Percentiles rank a stretch among this genome's conserved stretches.
These are phyloP conservation scores for Ganoderma meredithae DNA, from an alignment of 1,284 basidiomycete species.

Conservation along the genomic window DNA sequence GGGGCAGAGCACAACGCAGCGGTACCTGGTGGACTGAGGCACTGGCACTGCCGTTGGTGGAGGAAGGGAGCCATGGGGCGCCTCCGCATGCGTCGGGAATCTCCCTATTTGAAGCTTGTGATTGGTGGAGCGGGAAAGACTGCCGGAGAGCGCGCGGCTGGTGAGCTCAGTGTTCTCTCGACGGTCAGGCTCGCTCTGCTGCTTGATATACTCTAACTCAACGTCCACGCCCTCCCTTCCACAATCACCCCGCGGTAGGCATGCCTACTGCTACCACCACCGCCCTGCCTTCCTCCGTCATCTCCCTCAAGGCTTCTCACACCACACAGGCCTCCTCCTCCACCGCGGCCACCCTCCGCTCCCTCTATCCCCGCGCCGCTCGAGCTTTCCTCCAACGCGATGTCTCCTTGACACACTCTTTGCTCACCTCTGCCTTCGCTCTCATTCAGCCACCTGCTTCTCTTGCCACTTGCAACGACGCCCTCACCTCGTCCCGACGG, in stretches of 20 bases:
- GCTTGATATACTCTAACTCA: conserved; percentile 2
- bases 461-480: conserved; percentile 45
- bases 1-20: too few relatives aligned
- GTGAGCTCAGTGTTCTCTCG: not conserved
- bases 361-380: conserved; percentile 77
- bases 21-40: not conserved
- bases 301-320: conserved; percentile 34
- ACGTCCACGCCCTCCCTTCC: not conserved
- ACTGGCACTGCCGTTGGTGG: not conserved
- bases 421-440: conserved; percentile 73
- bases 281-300: conserved; percentile 22
- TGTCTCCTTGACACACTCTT: conserved; percentile 64
- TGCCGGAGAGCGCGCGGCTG: conserved; percentile 3
- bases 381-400: conserved; percentile 79
- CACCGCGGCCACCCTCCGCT: conserved; percentile 60
- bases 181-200: not conserved
- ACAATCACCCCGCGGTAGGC: conserved; percentile 2
- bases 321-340: conserved; percentile 28
- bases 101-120: conserved; percentile 12
- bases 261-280: conserved; percentile 40
- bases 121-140: conserved; percentile 8
- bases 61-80: not conserved
- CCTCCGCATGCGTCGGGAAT: conserved; percentile 5
- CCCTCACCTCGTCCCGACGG: conserved; percentile 60
- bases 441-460: conserved; percentile 58